A percentile compares a stretch with the other conserved stretches of the same genome.
Conservation (phyloP, 805 yeast genomes). For the Saccharomycopsis babjevae region DNA sequence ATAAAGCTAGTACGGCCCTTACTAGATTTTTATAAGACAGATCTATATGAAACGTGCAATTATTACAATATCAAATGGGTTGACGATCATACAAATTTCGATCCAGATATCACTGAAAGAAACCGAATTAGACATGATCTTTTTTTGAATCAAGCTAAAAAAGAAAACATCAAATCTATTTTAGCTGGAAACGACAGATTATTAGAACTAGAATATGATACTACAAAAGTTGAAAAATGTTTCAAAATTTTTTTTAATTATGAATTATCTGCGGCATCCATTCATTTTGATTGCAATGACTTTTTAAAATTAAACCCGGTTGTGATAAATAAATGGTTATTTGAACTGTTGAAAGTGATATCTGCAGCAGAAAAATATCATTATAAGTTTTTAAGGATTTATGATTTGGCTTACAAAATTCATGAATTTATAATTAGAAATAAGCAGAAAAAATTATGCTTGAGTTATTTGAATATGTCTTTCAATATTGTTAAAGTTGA, state of each 20-base stretch:
- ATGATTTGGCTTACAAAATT: not conserved
- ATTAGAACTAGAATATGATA: not conserved
- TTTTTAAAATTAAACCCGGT: not conserved
- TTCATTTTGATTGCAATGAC: slow-evolving; percentile 21
- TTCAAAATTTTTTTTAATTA: not conserved
- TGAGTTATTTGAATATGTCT: not conserved
- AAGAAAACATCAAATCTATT: not conserved
- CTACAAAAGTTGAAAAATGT: not conserved
- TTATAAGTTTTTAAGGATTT: slow-evolving; percentile 8
- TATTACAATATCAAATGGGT: slow-evolving; percentile 27
- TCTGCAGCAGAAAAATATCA: slow-evolving; percentile 15
- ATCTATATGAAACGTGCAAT: slow-evolving; percentile 26
- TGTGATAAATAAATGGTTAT: slow-evolving; percentile 7
- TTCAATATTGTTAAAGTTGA: not conserved
- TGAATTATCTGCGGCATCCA: not conserved
- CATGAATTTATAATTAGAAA: not conserved
- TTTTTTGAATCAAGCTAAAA: not conserved
- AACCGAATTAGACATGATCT: slow-evolving; percentile 21
- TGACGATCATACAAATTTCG: slow-evolving; percentile 33
- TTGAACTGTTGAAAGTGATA: slow-evolving; percentile 22
- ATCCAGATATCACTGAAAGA: slow-evolving; percentile 29
- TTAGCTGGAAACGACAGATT: not conserved
- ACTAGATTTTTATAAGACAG: slow-evolving; percentile 24
- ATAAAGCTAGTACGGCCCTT: slow-evolving; percentile 26
- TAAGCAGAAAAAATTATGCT: not conserved